Conservation (phyloP, 345 rosid species). For the Eucalyptus erythrocorys region DNA sequence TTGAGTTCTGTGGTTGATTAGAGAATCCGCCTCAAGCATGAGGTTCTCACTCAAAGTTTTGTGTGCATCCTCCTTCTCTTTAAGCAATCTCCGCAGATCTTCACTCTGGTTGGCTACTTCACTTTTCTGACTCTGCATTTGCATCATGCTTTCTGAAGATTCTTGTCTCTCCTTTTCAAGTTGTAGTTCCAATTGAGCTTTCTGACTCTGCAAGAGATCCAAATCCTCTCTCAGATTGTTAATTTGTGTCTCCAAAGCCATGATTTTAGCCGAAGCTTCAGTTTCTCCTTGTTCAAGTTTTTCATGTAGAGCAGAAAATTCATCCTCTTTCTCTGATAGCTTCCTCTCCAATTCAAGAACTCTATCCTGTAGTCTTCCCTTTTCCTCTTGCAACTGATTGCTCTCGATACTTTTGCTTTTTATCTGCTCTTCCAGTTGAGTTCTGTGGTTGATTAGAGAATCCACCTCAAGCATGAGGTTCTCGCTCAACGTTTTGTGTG, state of each 20-base stretch:
- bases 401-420: constrained; percentile 17
- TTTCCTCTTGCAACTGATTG: constrained; percentile 18
- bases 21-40: constrained; percentile 18
- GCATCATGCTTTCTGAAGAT: constrained; percentile 15
- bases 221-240: constrained; percentile 35
- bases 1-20: constrained; percentile 30
- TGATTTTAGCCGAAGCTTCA: constrained; percentile 22
- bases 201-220: constrained; percentile 29
- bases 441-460: constrained; percentile 30
- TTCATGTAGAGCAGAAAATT: constrained; percentile 5
- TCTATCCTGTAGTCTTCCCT: constrained; percentile 12
- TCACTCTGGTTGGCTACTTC: constrained; percentile 19
- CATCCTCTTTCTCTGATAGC: constrained; percentile 20
- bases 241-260: constrained; percentile 21
- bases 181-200: constrained; percentile 23
- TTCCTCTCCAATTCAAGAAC: constrained; percentile 20
- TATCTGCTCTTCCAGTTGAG: constrained; percentile 31
- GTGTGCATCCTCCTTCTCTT: constrained; percentile 29
- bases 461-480: constrained; percentile 22
- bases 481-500: constrained; percentile 21
- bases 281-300: not conserved
- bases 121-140: constrained; percentile 26
- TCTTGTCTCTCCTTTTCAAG: constrained; percentile 46
- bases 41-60: constrained; percentile 30
- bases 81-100: constrained; percentile 33